Percentiles rank a stretch among this genome's conserved stretches.
phyloP scores from a whole-genome alignment of 768 basidiomycete species.

The Rhizopogon salebrosus region DNA sequence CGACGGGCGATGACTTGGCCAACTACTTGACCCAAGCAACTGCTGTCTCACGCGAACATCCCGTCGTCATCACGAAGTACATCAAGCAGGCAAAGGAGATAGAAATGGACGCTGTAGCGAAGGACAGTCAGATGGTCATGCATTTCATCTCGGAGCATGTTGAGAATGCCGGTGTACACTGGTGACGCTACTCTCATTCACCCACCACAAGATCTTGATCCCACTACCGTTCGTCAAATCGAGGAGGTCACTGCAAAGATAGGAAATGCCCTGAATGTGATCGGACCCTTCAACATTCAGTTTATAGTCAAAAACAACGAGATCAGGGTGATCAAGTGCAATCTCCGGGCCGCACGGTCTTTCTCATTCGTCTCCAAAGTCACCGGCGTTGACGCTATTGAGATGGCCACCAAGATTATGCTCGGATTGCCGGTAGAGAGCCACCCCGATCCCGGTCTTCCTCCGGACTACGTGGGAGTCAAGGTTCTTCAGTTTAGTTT shows the following conservation, averaged over 20 bases:
- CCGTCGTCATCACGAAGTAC: constrained; percentile 98
- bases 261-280: constrained; percentile 94
- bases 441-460: constrained; percentile 85
- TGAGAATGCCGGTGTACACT: constrained; percentile 88
- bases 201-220: constrained; percentile 97
- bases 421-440: constrained; percentile 82
- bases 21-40: constrained; percentile 94
- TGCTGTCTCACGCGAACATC: constrained; percentile 92
- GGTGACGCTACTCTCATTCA: constrained; percentile 98
- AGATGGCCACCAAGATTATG: constrained; percentile 99
- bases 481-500: constrained; percentile 99
- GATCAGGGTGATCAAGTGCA: constrained; percentile 99
- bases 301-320: constrained; percentile 99
- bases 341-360: constrained; percentile 93
- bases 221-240: constrained; percentile 92
- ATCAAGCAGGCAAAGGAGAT: constrained; percentile 99
- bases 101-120: constrained; percentile 98
- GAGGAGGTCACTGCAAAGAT: constrained; percentile 98
- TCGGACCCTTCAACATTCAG: constrained; percentile 98
- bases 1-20: constrained; percentile 82
- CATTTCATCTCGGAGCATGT: constrained; percentile 99
- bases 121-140: constrained; percentile 98
- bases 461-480: constrained; percentile 93
- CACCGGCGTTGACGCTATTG: constrained; percentile 95
- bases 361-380: constrained; percentile 99